Conservation (phyloP, 1,284 basidiomycete species). For the Leccinum huronense region DNA sequence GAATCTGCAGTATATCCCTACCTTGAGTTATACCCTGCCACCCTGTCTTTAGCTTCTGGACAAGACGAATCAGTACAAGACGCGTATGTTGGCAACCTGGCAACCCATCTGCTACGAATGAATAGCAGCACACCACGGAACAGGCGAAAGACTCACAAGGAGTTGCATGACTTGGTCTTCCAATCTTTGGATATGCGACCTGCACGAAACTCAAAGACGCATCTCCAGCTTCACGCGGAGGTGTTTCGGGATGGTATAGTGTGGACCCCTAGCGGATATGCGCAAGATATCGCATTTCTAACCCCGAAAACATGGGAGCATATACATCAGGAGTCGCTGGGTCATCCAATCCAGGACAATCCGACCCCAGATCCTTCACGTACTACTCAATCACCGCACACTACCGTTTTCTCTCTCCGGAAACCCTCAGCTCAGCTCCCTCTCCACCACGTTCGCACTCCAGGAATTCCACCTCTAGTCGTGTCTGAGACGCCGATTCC, state of each 20-base stretch:
- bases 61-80: not conserved
- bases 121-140: not conserved
- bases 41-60: conserved; percentile 6
- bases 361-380: not conserved
- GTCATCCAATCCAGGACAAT: conserved; percentile 5
- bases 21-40: conserved; percentile 36
- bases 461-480: conserved; percentile 15
- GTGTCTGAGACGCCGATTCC: conserved; percentile 21
- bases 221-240: conserved; percentile 33
- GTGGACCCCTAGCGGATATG: conserved; percentile 35
- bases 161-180: conserved; percentile 19
- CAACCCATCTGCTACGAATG: not conserved
- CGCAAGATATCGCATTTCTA: conserved; percentile 18
- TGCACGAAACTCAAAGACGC: conserved; percentile 24
- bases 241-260: conserved; percentile 34
- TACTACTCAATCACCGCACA: conserved; percentile 11
- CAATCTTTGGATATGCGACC: conserved; percentile 11
- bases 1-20: conserved; percentile 39
- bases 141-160: conserved; percentile 21
- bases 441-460: conserved; percentile 23
- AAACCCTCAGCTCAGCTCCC: conserved; percentile 18
- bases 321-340: conserved; percentile 7
- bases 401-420: conserved; percentile 11
- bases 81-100: not conserved
- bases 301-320: conserved; percentile 7